Conservation (phyloP, 2,329 filamentous ascomycete genomes). For the Chrysoporthe austroafricana region DNA sequence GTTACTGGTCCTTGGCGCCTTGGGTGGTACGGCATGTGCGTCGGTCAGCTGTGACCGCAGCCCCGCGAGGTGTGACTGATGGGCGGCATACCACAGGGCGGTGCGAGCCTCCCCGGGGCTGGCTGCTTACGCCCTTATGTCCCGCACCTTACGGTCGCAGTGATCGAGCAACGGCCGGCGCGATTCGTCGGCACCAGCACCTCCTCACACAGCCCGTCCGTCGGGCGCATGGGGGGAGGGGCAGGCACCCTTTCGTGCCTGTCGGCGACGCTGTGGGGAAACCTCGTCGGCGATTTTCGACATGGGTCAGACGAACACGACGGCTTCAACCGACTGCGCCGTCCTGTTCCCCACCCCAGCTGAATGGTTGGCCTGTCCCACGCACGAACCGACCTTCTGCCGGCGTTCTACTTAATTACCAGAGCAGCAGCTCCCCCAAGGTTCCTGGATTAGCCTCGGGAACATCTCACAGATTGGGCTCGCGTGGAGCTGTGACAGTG, state of each 20-base stretch:
- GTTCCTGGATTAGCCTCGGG: constrained; percentile 13
- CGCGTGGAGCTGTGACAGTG: constrained; percentile 4
- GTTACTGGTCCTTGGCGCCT: constrained; percentile 2
- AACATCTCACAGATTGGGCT: constrained; percentile 11
- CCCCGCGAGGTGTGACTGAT: constrained; percentile 18
- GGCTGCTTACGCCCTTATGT: background rate
- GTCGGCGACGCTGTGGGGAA: constrained; percentile 9
- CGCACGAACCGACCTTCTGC: constrained; percentile 1
- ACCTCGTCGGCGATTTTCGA: constrained; percentile 4
- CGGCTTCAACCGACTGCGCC: constrained; percentile 22
- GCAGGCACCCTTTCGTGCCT: background rate
- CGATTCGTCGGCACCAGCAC: no score
- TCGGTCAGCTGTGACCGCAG: constrained; percentile 11
- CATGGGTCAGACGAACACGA: constrained; percentile 24
- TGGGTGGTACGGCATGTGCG: constrained; percentile 5
- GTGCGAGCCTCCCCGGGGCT: background rate
- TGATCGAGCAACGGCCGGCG: background rate
- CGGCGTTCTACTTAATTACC: constrained; percentile 5
- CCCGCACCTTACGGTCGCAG: constrained; percentile 1
- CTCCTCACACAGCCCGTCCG: no score
- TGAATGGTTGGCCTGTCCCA: constrained; percentile 14
- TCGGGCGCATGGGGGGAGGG: background rate
- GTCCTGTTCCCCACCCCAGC: constrained; percentile 1
- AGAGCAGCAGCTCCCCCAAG: background rate
- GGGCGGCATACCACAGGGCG: constrained; percentile 1